phyloP scores from a whole-genome alignment of 2,329 filamentous ascomycete species.

The Ampelomyces quisqualis region DNA sequence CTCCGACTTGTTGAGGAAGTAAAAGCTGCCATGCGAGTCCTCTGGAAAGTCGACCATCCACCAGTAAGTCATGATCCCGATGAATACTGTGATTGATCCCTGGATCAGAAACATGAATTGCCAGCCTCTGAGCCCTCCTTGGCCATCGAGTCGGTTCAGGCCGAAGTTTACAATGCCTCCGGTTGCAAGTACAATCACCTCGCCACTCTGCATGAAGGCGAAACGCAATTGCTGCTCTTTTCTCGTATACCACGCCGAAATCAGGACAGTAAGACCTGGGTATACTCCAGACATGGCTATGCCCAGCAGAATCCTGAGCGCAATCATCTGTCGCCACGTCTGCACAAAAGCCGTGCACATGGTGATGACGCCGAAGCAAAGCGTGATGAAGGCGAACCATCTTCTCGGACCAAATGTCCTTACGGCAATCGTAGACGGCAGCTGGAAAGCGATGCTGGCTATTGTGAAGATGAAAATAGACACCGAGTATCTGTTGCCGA shows the following conservation, averaged over 20 bases:
- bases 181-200: conserved; percentile 66
- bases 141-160: conserved; percentile 63
- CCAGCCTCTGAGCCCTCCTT: conserved; percentile 61
- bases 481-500: conserved; percentile 66
- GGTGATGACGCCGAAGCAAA: conserved; percentile 65
- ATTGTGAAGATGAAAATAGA: conserved; percentile 74
- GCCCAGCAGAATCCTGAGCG: conserved; percentile 64
- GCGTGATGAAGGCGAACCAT: conserved; percentile 62
- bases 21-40: conserved; percentile 56
- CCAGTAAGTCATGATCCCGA: conserved; percentile 64
- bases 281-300: conserved; percentile 58
- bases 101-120: conserved; percentile 70
- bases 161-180: conserved; percentile 68
- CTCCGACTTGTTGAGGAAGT: conserved; percentile 60
- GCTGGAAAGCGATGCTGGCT: conserved; percentile 65
- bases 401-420: conserved; percentile 64
- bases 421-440: conserved; percentile 67
- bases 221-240: conserved; percentile 66
- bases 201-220: conserved; percentile 63
- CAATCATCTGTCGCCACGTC: conserved; percentile 70
- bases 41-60: conserved; percentile 73
- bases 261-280: conserved; percentile 52
- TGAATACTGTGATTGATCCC: conserved; percentile 58
- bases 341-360: conserved; percentile 67
- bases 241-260: conserved; percentile 66